phyloP scores from a whole-genome alignment of 805 yeast species.

The Barnettozyma siamensis region DNA sequence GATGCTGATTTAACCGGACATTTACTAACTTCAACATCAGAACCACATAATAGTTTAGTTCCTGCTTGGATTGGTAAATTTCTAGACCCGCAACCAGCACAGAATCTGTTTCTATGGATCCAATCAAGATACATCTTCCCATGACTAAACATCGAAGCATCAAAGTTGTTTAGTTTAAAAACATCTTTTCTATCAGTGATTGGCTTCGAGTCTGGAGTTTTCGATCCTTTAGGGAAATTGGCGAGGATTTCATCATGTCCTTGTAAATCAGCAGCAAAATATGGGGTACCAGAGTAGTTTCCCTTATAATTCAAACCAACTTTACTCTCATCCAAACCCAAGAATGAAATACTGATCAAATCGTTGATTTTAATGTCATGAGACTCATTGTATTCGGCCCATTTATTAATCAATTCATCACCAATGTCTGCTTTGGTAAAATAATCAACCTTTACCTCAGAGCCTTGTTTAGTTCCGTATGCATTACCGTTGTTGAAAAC shows the following conservation, averaged over 20 bases:
- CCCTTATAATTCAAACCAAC: conserved; percentile 34
- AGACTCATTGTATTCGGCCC: conserved; percentile 10
- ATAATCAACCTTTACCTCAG: conserved; percentile 3
- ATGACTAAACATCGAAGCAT: conserved; percentile 71
- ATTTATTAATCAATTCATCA: conserved; percentile 10
- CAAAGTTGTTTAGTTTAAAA: conserved; percentile 29
- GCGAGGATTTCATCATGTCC: conserved; percentile 19
- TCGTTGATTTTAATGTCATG: conserved; percentile 25
- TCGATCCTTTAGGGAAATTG: too few relatives aligned
- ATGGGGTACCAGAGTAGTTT: conserved; percentile 54
- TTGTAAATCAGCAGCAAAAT: conserved; percentile 50
- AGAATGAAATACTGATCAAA: conserved; percentile 35
- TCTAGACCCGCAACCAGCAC: conserved; percentile 81
- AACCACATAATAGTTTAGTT: conserved; percentile 49
- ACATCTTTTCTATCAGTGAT: conserved; percentile 10
- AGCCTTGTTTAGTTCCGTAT: conserved; percentile 9
- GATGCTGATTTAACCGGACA: conserved; percentile 35
- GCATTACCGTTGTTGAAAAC: conserved; percentile 28
- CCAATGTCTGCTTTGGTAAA: conserved; percentile 15
- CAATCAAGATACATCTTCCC: conserved; percentile 84
- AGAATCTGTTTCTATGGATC: conserved; percentile 66
- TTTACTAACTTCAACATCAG: conserved; percentile 1
- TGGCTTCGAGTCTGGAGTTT: neutral
- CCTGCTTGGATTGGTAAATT: conserved; percentile 63
- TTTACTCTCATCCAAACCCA: conserved; percentile 41